phyloP scores from a whole-genome alignment of 345 rosid genomes.

The Chamaenerion angustifolium region DNA sequence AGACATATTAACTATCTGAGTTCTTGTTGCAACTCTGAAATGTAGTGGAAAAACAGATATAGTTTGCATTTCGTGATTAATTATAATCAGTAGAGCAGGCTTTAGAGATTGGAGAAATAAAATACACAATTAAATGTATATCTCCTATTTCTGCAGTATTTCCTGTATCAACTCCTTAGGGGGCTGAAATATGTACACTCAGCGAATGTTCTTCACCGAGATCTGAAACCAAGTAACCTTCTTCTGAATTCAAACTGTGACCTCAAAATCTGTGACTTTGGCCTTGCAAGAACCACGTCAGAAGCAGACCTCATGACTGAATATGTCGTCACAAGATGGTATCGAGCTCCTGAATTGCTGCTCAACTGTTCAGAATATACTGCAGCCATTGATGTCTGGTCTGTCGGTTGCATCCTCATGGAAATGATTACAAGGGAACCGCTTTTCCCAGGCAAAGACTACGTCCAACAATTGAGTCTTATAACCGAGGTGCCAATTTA shows the following conservation, averaged over 20 bases:
- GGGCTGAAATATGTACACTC: conserved; percentile 54
- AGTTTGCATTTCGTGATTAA: too few relatives aligned
- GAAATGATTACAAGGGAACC: conserved; percentile 64
- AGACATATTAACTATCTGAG: too few relatives aligned
- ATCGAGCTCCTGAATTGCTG: conserved; percentile 38
- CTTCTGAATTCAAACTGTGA: conserved; percentile 41
- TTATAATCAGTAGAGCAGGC: too few relatives aligned
- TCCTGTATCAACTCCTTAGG: conserved; percentile 69
- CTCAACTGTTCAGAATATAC: conserved; percentile 46
- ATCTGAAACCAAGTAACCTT: conserved; percentile 79
- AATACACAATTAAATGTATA: not conserved
- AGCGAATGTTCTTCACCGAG: conserved; percentile 73
- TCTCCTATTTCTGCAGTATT: conserved; percentile 32
- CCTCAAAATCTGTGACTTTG: conserved; percentile 64
- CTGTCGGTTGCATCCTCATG: conserved; percentile 91
- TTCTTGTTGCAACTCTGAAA: too few relatives aligned
- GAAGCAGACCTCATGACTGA: conserved; percentile 87
- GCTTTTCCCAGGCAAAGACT: conserved; percentile 79
- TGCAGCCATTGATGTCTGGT: conserved; percentile 84
- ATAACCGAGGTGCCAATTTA: conserved; percentile 48
- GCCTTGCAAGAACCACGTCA: conserved; percentile 77
- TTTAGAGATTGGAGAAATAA: too few relatives aligned
- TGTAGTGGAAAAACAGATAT: too few relatives aligned
- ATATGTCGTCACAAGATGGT: conserved; percentile 46
- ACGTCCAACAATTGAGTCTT: conserved; percentile 66